Percentiles rank a stretch among this genome's conserved stretches.
Conservation (phyloP, 2,329 filamentous ascomycete genomes). For the Moelleriella libera region DNA sequence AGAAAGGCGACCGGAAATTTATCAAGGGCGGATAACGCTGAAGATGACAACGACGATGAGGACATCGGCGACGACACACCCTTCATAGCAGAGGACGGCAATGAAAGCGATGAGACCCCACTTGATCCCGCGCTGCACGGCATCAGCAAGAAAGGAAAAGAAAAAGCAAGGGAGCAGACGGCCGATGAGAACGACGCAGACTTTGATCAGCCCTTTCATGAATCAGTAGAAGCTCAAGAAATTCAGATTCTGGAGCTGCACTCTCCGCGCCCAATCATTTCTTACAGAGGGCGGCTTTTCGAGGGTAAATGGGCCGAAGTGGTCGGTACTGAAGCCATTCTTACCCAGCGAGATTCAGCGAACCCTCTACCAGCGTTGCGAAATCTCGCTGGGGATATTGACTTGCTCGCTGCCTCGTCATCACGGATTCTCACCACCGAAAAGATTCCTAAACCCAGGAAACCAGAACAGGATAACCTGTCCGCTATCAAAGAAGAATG, state of each 20-base stretch:
- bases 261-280: slow-evolving; percentile 59
- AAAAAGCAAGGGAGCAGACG: slow-evolving; percentile 5
- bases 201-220: neutral
- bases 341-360: slow-evolving; percentile 32
- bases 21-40: slow-evolving; percentile 14
- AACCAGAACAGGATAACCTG: slow-evolving; percentile 17
- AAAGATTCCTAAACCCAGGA: slow-evolving; percentile 39
- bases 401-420: slow-evolving; percentile 52
- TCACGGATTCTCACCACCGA: slow-evolving; percentile 43
- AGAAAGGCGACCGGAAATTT: slow-evolving; percentile 15
- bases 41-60: slow-evolving; percentile 15
- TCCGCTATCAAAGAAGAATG: slow-evolving; percentile 25
- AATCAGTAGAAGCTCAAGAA: slow-evolving; percentile 14
- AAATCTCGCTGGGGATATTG: slow-evolving; percentile 38
- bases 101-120: slow-evolving; percentile 1
- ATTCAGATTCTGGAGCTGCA: slow-evolving; percentile 80
- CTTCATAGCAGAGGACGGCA: slow-evolving; percentile 5
- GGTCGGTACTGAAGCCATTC: slow-evolving; percentile 71
- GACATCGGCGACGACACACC: slow-evolving; percentile 11
- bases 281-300: slow-evolving; percentile 66
- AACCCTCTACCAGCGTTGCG: slow-evolving; percentile 24
- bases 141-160: slow-evolving; percentile 2
- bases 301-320: slow-evolving; percentile 70
- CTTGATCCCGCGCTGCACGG: slow-evolving; percentile 4
- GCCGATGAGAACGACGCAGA: neutral